Percentiles rank a stretch among this genome's conserved stretches.
Evolutionary conservation across 768 basidiomycete species (phyloP).

Genomic region (Leccinum olivaceopallidum): DNA sequence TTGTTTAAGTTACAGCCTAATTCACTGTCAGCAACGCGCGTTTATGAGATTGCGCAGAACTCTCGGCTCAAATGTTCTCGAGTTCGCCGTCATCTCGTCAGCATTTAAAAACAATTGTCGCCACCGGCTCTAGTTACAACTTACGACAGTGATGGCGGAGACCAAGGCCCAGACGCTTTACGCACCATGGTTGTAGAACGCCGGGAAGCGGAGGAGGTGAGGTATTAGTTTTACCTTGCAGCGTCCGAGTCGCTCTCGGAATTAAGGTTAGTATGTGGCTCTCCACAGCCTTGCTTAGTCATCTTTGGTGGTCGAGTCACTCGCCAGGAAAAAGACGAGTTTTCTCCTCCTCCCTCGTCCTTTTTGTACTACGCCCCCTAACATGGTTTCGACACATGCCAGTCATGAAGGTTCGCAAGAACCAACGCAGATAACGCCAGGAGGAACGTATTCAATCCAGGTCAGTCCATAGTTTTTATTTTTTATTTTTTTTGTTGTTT

Average conservation of each 20-base stretch:
- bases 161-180: background rate
- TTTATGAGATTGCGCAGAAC: background rate
- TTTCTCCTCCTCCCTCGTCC: conserved; percentile 6
- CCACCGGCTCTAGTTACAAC: background rate
- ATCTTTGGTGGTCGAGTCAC: conserved; percentile 10
- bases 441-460: conserved; percentile 76
- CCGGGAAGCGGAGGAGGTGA: background rate
- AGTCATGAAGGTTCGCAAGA: conserved; percentile 37
- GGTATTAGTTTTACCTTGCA: background rate
- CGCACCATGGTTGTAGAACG: conserved; percentile 4
- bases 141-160: background rate
- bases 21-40: background rate
- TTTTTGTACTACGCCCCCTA: conserved; percentile 2
- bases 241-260: background rate
- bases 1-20: no score
- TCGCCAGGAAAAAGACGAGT: conserved; percentile 5
- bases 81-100: background rate
- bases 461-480: conserved; percentile 41
- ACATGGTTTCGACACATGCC: conserved; percentile 33
- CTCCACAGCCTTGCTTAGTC: conserved; percentile 24
- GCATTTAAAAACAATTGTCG: background rate
- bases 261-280: background rate
- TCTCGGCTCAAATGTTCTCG: background rate
- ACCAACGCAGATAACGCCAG: conserved; percentile 69
- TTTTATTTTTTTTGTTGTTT: background rate